phyloP scores from a whole-genome alignment of 768 basidiomycete species.

The Imleria badia region DNA sequence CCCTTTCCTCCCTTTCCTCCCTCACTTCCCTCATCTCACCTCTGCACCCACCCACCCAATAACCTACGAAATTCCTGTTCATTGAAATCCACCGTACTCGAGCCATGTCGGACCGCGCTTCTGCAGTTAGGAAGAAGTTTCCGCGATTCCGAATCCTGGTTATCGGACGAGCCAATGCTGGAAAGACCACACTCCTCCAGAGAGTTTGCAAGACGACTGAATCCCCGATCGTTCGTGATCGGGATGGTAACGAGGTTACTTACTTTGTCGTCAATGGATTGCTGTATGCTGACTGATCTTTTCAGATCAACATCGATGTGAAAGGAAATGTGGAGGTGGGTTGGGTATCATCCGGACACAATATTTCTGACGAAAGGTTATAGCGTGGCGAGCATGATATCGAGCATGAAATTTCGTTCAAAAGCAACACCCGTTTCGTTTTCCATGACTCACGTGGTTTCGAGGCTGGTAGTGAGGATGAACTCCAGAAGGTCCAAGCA shows the following conservation, averaged over 20 bases:
- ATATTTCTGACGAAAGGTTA: neutral
- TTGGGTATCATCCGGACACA: neutral
- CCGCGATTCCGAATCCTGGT: constrained; percentile 38
- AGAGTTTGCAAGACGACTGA: constrained; percentile 37
- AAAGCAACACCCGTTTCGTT: constrained; percentile 33
- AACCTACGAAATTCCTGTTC: neutral
- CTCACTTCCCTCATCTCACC: too few relatives aligned
- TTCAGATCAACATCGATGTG: constrained; percentile 1
- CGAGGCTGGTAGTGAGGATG: constrained; percentile 32
- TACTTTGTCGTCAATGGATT: neutral
- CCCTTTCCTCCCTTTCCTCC: neutral
- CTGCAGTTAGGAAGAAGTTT: neutral
- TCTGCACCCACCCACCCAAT: too few relatives aligned
- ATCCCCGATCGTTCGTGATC: constrained; percentile 29
- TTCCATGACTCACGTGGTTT: constrained; percentile 46
- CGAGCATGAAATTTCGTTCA: constrained; percentile 17
- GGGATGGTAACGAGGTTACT: constrained; percentile 18
- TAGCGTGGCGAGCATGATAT: constrained; percentile 14
- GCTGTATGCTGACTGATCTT: neutral
- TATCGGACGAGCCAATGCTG: constrained; percentile 40
- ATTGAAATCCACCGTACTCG: neutral
- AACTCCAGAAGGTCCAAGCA: constrained; percentile 27
- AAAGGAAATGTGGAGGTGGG: neutral
- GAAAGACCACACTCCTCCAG: constrained; percentile 42
- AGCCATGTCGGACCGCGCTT: neutral